Conservation (phyloP, 257 asterid genomes). For the Plantago ovata region DNA sequence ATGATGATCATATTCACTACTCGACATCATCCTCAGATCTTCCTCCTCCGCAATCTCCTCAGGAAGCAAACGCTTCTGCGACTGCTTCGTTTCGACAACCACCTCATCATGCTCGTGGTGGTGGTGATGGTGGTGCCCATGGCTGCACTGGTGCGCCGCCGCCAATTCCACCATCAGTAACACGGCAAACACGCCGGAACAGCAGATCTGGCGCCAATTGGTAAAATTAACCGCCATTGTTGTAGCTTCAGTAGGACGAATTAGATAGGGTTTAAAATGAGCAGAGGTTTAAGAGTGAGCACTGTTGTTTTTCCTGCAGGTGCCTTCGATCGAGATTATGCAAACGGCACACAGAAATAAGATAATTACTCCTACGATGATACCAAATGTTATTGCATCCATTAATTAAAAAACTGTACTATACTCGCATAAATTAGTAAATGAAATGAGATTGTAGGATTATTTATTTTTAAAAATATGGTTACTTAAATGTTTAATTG, state of each 20-base stretch:
- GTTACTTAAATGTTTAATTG: too few species aligned
- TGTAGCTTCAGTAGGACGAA: not conserved
- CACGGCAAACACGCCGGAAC: conserved; percentile 15
- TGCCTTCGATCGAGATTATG: conserved; percentile 72
- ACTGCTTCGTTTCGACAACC: conserved; percentile 29
- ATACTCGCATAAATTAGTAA: not conserved
- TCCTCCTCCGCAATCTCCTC: conserved; percentile 98
- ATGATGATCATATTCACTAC: conserved; percentile 24
- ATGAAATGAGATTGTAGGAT: too few species aligned
- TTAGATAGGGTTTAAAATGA: not conserved
- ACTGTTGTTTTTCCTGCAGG: conserved; percentile 61
- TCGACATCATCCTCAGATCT: conserved; percentile 73
- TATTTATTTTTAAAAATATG: too few species aligned
- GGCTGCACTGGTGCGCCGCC: conserved; percentile 60
- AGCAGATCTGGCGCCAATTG: conserved; percentile 39
- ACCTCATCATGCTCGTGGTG: conserved; percentile 35
- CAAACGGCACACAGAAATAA: conserved; percentile 78
- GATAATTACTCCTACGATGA: conserved; percentile 77
- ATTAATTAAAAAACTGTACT: conserved; percentile 24
- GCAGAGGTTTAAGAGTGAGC: conserved; percentile 31
- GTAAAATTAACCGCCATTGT: conserved; percentile 18
- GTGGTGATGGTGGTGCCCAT: conserved; percentile 36
- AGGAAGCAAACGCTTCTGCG: conserved; percentile 45
- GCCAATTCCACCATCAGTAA: conserved; percentile 39
- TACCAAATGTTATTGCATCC: conserved; percentile 83